These are phyloP conservation scores for Carallia pectinifolia DNA, from an alignment of 345 rosid genomes.

Conservation along the genomic window DNA sequence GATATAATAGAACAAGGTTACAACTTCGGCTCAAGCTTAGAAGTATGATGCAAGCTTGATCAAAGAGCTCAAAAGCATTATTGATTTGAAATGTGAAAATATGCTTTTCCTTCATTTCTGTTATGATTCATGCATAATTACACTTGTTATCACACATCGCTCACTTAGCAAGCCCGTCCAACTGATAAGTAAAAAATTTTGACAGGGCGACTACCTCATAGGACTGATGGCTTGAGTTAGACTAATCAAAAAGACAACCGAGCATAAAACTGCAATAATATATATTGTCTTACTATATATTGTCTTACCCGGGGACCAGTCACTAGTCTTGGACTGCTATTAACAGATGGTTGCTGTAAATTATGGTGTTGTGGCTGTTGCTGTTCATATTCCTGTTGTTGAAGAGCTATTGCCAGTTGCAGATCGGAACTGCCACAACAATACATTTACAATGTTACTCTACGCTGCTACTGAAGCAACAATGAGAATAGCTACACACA, in stretches of 20 bases:
- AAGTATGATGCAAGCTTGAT: no score
- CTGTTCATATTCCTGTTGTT: constrained; percentile 86
- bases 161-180: constrained; percentile 51
- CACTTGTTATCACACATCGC: no score
- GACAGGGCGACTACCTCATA: constrained; percentile 35
- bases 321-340: constrained; percentile 56
- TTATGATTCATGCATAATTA: no score
- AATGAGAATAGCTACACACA: background rate
- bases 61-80: no score
- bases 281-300: background rate
- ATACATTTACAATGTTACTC: constrained; percentile 4
- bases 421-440: constrained; percentile 75
- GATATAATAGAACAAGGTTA: no score
- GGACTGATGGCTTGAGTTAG: constrained; percentile 28
- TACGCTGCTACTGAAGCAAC: constrained; percentile 12
- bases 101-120: no score
- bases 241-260: constrained; percentile 17
- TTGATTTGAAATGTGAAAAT: no score
- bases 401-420: constrained; percentile 94
- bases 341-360: constrained; percentile 48
- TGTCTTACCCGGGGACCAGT: constrained; percentile 82
- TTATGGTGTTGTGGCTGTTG: constrained; percentile 63
- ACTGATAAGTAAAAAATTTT: constrained; percentile 18
- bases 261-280: constrained; percentile 10
- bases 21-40: no score